These are phyloP conservation scores for Phialophora chinensis DNA, from an alignment of 2,329 filamentous ascomycete species.

Conservation along the genomic window DNA sequence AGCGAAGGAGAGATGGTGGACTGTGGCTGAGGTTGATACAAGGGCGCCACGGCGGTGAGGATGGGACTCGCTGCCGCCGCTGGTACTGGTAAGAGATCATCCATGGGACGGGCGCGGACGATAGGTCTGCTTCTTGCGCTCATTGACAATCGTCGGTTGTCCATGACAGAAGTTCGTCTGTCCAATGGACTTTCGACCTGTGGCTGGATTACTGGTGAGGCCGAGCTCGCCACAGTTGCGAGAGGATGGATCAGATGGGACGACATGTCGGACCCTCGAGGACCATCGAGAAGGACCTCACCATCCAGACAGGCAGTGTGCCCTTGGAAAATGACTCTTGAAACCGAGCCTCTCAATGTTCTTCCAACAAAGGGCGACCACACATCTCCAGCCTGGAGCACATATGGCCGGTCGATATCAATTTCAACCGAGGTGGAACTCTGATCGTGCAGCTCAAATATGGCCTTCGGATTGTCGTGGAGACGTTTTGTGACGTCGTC, in stretches of 20 bases:
- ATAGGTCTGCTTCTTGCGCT: slow-evolving; percentile 35
- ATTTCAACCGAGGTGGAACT: slow-evolving; percentile 74
- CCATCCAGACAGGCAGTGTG: slow-evolving; percentile 78
- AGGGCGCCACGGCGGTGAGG: slow-evolving; percentile 27
- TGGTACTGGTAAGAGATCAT: slow-evolving; percentile 36
- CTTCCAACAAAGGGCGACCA: slow-evolving; percentile 78
- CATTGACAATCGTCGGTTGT: slow-evolving; percentile 38
- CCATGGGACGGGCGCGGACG: slow-evolving; percentile 32
- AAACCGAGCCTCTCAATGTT: slow-evolving; percentile 71
- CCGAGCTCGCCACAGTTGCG: slow-evolving; percentile 61
- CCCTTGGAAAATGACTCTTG: slow-evolving; percentile 76
- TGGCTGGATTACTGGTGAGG: slow-evolving; percentile 48
- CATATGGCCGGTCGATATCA: slow-evolving; percentile 74
- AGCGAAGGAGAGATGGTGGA: slow-evolving; percentile 65
- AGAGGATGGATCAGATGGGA: slow-evolving; percentile 60
- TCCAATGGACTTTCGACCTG: slow-evolving; percentile 48
- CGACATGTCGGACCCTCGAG: slow-evolving; percentile 77
- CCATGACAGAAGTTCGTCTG: slow-evolving; percentile 35
- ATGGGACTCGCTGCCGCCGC: slow-evolving; percentile 37
- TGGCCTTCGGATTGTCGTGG: slow-evolving; percentile 78
- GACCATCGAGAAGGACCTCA: slow-evolving; percentile 61
- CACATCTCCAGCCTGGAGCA: slow-evolving; percentile 56
- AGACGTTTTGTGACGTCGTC: slow-evolving; percentile 74
- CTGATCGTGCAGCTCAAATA: slow-evolving; percentile 83
- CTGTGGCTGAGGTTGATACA: slow-evolving; percentile 55